phyloP scores from a whole-genome alignment of 2,329 filamentous ascomycete genomes.

The Colletotrichum sp. region DNA sequence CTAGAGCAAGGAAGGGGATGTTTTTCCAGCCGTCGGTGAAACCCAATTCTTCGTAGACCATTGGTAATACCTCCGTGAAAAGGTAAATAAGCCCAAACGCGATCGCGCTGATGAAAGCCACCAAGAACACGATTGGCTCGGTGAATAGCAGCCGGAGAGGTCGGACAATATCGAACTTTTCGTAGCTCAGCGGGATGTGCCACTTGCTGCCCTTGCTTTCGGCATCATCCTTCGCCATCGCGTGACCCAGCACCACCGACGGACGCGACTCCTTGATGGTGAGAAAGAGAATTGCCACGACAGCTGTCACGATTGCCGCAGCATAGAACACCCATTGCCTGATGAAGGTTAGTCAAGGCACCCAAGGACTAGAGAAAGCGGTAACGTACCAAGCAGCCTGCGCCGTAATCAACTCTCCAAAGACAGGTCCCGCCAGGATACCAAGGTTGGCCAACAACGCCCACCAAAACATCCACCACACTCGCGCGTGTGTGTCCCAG shows the following conservation, averaged over 20 bases:
- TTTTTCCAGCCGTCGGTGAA: neutral
- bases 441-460: neutral
- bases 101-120: neutral
- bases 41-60: neutral
- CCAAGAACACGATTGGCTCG: slow-evolving; percentile 3
- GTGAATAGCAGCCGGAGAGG: neutral
- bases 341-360: neutral
- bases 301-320: neutral
- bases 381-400: neutral
- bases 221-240: neutral
- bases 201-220: neutral
- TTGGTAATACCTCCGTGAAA: neutral
- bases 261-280: slow-evolving; percentile 6
- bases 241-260: neutral
- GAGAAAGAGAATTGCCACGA: neutral
- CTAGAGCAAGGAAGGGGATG: neutral
- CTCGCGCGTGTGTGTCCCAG: neutral
- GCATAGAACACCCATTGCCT: slow-evolving; percentile 8
- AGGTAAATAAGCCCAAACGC: slow-evolving; percentile 7
- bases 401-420: neutral
- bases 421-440: neutral
- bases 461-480: slow-evolving; percentile 11
- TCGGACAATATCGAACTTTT: neutral
- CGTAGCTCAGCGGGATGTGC: neutral
- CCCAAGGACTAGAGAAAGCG: fast-evolving